A percentile compares a stretch with the other conserved stretches of the same genome.
Evolutionary conservation across 1,284 basidiomycete species (phyloP).

Genomic region (Puccinia hordei): DNA sequence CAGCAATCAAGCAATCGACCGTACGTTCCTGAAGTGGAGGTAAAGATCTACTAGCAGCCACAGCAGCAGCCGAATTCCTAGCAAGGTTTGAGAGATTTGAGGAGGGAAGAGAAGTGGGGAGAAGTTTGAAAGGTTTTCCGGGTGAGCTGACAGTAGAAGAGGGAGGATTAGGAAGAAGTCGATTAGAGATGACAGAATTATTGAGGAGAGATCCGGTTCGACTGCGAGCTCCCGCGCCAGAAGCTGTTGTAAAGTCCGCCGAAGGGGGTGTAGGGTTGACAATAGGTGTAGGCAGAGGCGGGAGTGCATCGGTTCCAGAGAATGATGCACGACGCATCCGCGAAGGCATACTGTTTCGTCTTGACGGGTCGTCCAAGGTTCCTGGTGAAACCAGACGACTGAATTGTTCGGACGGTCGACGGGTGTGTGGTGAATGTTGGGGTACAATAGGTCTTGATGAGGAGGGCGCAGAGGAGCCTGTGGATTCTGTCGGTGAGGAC

Average conservation of each 20-base stretch:
- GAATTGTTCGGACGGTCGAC: constrained; percentile 43
- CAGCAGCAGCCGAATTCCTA: constrained; percentile 56
- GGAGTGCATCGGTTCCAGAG: constrained; percentile 49
- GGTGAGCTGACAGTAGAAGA: constrained; percentile 52
- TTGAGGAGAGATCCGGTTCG: constrained; percentile 53
- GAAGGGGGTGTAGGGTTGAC: background rate
- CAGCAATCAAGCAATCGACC: constrained; percentile 88
- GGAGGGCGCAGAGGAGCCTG: constrained; percentile 31
- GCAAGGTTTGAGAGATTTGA: background rate
- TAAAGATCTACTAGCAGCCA: constrained; percentile 62
- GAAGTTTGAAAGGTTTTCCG: constrained; percentile 49
- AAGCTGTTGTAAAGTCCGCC: constrained; percentile 1
- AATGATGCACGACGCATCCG: constrained; percentile 54
- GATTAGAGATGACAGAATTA: background rate
- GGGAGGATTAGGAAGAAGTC: constrained; percentile 8
- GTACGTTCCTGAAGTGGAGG: constrained; percentile 57
- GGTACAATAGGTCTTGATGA: background rate
- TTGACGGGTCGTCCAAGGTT: constrained; percentile 41
- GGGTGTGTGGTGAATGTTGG: constrained; percentile 22
- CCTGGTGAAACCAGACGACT: constrained; percentile 9
- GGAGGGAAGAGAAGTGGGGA: constrained; percentile 41
- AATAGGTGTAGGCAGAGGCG: constrained; percentile 24
- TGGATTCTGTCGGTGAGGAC: constrained; percentile 42
- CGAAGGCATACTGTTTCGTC: constrained; percentile 55
- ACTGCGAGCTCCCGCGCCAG: constrained; percentile 50